Evolutionary conservation across 306 rosid genomes (phyloP).

Genomic region (Dalbergia oliveri): DNA sequence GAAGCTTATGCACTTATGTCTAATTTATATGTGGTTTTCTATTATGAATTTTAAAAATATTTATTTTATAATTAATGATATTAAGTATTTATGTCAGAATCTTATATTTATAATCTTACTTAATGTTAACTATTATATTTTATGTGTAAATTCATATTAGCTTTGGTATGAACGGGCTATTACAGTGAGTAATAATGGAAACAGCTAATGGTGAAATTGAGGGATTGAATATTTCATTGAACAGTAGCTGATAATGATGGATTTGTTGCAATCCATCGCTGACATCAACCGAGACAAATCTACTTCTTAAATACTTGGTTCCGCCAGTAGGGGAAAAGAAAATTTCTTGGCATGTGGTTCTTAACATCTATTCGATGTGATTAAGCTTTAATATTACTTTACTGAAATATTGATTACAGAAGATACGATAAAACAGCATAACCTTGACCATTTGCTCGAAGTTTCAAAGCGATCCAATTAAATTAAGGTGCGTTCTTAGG

Average conservation of each 20-base stretch:
- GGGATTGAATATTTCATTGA: background rate
- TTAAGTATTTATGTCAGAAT: no score
- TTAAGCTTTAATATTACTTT: background rate
- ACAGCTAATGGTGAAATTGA: background rate
- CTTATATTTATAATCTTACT: no score
- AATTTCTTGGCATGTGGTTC: background rate
- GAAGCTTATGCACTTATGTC: no score
- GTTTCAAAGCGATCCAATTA: background rate
- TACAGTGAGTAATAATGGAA: background rate
- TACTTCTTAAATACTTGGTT: background rate
- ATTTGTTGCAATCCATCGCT: slow-evolving; percentile 2
- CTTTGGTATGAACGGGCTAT: no score
- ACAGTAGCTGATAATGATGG: background rate
- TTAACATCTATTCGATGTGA: no score
- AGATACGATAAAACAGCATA: background rate
- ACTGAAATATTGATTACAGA: background rate
- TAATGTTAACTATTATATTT: no score
- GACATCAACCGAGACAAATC: background rate
- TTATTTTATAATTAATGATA: no score
- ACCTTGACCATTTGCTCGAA: background rate
- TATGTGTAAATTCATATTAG: no score
- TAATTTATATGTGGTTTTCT: no score
- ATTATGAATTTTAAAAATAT: no score
- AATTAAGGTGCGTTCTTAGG: no score
- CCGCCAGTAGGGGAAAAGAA: background rate